Conservation (phyloP, 2,329 filamentous ascomycete species). For the Exophiala spinifera region DNA sequence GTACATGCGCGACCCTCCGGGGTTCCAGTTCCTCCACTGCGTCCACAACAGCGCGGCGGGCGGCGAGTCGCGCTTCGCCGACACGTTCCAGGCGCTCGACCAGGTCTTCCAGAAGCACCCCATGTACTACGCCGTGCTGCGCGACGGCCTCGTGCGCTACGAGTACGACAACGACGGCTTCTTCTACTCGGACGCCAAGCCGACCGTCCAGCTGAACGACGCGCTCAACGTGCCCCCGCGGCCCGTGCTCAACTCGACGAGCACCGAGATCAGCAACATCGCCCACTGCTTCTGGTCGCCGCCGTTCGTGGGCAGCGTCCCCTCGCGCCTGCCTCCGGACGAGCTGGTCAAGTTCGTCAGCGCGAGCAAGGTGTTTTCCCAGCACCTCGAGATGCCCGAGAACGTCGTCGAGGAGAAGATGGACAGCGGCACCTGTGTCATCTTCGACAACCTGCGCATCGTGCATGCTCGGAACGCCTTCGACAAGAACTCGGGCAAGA, state of each 20-base stretch:
- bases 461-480: slow-evolving; percentile 80
- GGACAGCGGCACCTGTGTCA: slow-evolving; percentile 76
- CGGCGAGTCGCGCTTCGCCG: slow-evolving; percentile 82
- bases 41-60: slow-evolving; percentile 75
- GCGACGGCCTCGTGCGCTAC: slow-evolving; percentile 21
- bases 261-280: slow-evolving; percentile 29
- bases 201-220: slow-evolving; percentile 47
- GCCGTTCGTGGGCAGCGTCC: slow-evolving; percentile 67
- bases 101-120: slow-evolving; percentile 36
- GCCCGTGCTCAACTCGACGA: slow-evolving; percentile 6
- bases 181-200: slow-evolving; percentile 59
- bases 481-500: slow-evolving; percentile 60
- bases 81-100: slow-evolving; percentile 62
- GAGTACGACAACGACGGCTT: slow-evolving; percentile 62
- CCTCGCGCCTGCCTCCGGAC: slow-evolving; percentile 18
- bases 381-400: slow-evolving; percentile 54
- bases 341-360: no score
- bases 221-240: slow-evolving; percentile 20
- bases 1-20: slow-evolving; percentile 76
- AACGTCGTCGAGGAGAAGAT: slow-evolving; percentile 70
- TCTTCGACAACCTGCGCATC: slow-evolving; percentile 86
- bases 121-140: slow-evolving; percentile 28
- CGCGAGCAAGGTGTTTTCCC: slow-evolving; percentile 59
- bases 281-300: slow-evolving; percentile 67
- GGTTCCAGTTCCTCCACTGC: slow-evolving; percentile 85